Conservation (phyloP, 2,329 filamentous ascomycete genomes). For the Aspergillus ibericus region DNA sequence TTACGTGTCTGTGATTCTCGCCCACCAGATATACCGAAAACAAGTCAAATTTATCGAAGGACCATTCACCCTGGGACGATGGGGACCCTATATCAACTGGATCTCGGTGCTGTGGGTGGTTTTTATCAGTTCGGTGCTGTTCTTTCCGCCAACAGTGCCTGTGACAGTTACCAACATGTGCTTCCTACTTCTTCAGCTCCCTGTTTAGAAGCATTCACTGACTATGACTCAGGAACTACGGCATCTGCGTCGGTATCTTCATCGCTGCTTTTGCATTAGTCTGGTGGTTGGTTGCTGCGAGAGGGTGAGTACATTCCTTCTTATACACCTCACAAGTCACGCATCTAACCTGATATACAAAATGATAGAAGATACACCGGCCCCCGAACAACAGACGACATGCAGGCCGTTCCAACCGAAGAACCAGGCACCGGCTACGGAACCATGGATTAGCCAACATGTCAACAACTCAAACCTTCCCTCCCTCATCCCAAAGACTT, state of each 20-base stretch:
- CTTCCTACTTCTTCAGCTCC: constrained; percentile 9
- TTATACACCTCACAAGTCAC: background rate
- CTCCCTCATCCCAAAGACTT: no score
- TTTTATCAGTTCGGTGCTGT: constrained; percentile 63
- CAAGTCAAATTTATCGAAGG: constrained; percentile 57
- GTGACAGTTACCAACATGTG: constrained; percentile 53
- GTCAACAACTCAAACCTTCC: background rate
- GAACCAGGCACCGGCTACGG: constrained; percentile 26
- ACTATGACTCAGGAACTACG: constrained; percentile 49
- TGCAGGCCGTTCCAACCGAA: constrained; percentile 35
- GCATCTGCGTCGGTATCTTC: constrained; percentile 46
- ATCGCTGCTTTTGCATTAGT: constrained; percentile 52
- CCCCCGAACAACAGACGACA: constrained; percentile 57
- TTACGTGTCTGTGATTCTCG: constrained; percentile 62
- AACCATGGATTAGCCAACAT: constrained; percentile 5
- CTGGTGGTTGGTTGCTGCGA: constrained; percentile 50
- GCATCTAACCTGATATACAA: no score
- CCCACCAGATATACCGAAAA: constrained; percentile 55
- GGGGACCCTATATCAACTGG: constrained; percentile 56
- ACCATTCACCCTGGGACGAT: constrained; percentile 58
- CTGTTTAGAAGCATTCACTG: no score
- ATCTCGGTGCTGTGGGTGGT: constrained; percentile 61
- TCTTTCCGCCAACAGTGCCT: constrained; percentile 52
- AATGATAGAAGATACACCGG: constrained; percentile 57
- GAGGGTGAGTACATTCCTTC: constrained; percentile 33